These are phyloP conservation scores for Lolium rigidum DNA, from an alignment of 176 grass and related monocot species.

Conservation along the genomic window DNA sequence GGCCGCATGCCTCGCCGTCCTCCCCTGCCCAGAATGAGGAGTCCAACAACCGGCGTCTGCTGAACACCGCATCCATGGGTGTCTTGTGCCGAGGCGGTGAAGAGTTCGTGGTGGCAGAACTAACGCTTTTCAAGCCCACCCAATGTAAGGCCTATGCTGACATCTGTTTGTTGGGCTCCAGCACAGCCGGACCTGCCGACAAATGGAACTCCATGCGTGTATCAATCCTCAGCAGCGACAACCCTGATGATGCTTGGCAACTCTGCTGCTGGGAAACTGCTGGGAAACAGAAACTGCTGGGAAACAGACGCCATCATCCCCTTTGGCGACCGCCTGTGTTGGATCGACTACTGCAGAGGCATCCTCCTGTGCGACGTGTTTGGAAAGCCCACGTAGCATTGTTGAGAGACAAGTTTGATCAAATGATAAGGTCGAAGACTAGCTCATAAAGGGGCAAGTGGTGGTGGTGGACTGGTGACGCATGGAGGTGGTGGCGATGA, in stretches of 20 bases:
- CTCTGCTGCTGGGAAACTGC: conserved; percentile 16
- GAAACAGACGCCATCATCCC: neutral
- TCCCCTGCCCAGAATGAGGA: neutral
- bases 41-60: neutral
- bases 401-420: too few relatives aligned
- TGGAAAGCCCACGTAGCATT: neutral
- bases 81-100: neutral
- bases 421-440: too few relatives aligned
- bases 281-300: conserved; percentile 25
- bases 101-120: conserved; percentile 27
- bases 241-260: neutral
- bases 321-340: neutral
- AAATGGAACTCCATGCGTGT: neutral
- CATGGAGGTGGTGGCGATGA: too few relatives aligned
- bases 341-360: conserved; percentile 3
- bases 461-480: too few relatives aligned
- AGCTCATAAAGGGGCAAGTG: too few relatives aligned
- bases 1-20: neutral
- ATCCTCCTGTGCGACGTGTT: conserved; percentile 13
- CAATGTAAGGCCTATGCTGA: neutral
- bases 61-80: neutral
- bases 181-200: too few relatives aligned
- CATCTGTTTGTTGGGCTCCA: neutral
- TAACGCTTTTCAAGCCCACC: neutral
- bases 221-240: neutral